A percentile compares a stretch with the other conserved stretches of the same genome.
Evolutionary conservation across 148 eudicot species (phyloP).

Genomic region (Euryodendron excelsum): DNA sequence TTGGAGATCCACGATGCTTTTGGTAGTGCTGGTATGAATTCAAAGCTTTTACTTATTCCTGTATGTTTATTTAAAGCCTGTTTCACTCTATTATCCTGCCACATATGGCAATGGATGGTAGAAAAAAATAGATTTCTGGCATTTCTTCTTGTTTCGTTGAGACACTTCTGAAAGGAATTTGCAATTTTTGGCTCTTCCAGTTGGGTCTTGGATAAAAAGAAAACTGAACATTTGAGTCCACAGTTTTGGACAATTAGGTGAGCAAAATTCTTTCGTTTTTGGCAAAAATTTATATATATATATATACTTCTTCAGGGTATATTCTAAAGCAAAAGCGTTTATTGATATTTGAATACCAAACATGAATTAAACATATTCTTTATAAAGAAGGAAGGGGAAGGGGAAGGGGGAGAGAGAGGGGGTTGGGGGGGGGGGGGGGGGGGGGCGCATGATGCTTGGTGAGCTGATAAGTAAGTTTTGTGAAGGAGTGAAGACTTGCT

Average conservation of each 20-base stretch:
- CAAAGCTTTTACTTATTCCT: background rate
- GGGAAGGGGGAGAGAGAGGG: no score
- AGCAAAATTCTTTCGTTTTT: background rate
- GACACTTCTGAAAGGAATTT: background rate
- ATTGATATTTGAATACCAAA: background rate
- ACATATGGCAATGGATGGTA: constrained; percentile 1
- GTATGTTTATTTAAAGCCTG: background rate
- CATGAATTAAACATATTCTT: background rate
- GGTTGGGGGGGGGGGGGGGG: no score
- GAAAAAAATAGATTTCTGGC: background rate
- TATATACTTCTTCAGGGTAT: background rate
- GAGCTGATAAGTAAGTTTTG: background rate
- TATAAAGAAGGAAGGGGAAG: background rate
- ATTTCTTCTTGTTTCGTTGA: background rate
- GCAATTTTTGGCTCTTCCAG: background rate
- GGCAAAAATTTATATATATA: background rate
- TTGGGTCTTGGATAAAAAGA: background rate
- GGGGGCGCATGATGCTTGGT: background rate
- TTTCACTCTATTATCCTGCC: background rate
- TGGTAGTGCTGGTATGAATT: constrained; percentile 68
- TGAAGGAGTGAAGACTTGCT: background rate
- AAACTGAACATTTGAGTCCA: background rate
- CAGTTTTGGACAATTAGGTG: background rate
- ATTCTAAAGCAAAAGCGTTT: background rate
- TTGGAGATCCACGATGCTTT: constrained; percentile 88